These are phyloP conservation scores for Arachis monticola DNA, from an alignment of 331 rosid species.

Conservation along the genomic window DNA sequence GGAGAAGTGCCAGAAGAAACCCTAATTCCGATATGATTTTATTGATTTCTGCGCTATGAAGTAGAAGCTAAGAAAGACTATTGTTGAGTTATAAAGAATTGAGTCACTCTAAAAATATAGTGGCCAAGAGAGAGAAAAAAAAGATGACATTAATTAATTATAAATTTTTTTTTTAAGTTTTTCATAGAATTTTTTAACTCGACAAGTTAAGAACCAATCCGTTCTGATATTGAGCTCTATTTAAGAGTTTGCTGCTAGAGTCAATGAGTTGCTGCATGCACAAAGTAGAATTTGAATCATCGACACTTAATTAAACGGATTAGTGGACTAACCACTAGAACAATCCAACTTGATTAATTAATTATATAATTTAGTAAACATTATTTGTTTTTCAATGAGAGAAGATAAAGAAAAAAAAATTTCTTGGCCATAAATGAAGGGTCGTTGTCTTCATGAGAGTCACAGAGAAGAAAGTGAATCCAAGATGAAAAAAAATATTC, in stretches of 20 bases:
- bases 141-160: neutral
- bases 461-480: constrained; percentile 63
- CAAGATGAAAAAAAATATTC: constrained; percentile 46
- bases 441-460: constrained; percentile 74
- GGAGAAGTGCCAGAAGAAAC: constrained; percentile 45
- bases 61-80: constrained; percentile 23
- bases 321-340: no score
- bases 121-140: neutral
- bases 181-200: no score
- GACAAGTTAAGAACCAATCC: no score
- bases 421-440: constrained; percentile 42
- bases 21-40: constrained; percentile 48
- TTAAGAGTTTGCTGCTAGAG: no score
- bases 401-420: neutral
- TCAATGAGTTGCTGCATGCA: no score
- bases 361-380: no score
- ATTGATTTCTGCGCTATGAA: constrained; percentile 39
- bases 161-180: neutral
- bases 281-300: no score
- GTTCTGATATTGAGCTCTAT: no score
- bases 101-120: constrained; percentile 40
- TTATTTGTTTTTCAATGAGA: neutral
- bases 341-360: no score
- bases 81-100: constrained; percentile 33
- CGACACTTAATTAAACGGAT: no score